Evolutionary conservation across 2,329 filamentous ascomycete species (phyloP), one percentile per base, ranked within the genome.

Genomic region (Aspergillus alliaceus): DNA sequence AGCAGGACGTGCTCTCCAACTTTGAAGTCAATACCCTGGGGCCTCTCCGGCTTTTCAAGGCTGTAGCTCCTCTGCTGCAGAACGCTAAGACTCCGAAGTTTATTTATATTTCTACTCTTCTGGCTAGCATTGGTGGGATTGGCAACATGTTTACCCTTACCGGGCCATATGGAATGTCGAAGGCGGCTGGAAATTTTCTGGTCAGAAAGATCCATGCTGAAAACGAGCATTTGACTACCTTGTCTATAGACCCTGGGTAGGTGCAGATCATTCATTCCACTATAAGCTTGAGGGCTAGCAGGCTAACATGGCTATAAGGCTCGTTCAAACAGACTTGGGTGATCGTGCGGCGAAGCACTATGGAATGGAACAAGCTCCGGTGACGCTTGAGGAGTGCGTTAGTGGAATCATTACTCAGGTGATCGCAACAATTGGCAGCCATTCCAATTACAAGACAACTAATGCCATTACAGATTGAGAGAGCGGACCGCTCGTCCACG

Each of bases 301-400:
- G 61, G 69, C 2, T 27, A 0, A 14, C 4, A 14, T 15, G 8
- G 8, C 22, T 15, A 11, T 9, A 2, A 27, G 40, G 12, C 75
- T 73, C 64, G 74, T 78, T 0, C 71, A 77, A 57, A 80, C 78
- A 0, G 75, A 74, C 4, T 75, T 78, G 67, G 78, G 79, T 0
- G 74, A 75, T 55, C 54, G 48, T 0, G 74, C 69, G 32, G 75
- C 77, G 0, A 59, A 66, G 47, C 49, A 39, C 0, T 48, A 70
- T 9, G 75, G 75, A 0, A 47, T 76, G 2, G 54, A 65, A 1
- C 57, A 70, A 39, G 75, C 77, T 0, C 69, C 73, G 2, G 61
- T 74, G 39, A 66, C 63, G 6, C 27, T 79, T 7, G 69, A 78
- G 8, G 64, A 75, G 12, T 74, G 70, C 40, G 69, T 72, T 6